phyloP scores from a whole-genome alignment of 179 eudicot species.

The Beta corolliflora region DNA sequence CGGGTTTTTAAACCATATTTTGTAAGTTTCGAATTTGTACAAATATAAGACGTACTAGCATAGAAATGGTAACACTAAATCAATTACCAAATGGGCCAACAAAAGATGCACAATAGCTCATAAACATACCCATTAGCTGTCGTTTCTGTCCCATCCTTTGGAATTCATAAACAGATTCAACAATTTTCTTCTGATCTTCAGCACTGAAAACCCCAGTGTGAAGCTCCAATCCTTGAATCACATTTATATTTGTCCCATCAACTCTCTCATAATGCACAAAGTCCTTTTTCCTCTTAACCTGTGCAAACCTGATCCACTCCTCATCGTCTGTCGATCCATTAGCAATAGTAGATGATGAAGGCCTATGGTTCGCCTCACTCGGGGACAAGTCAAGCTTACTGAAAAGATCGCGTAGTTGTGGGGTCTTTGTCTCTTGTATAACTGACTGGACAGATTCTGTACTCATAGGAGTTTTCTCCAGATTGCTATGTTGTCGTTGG shows the following conservation, averaged over 20 bases:
- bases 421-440: conserved; percentile 9
- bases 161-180: conserved; percentile 50
- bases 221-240: conserved; percentile 66
- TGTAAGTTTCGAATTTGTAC: too few species aligned
- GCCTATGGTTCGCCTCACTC: conserved; percentile 17
- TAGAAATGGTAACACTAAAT: too few species aligned
- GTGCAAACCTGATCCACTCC: conserved; percentile 40
- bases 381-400: conserved; percentile 14
- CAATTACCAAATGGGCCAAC: neutral
- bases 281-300: conserved; percentile 49
- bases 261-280: conserved; percentile 49
- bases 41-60: neutral
- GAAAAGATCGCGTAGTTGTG: conserved; percentile 23
- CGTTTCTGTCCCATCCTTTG: conserved; percentile 60
- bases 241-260: conserved; percentile 41
- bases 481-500: conserved; percentile 25
- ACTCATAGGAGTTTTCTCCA: conserved; percentile 16
- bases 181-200: conserved; percentile 60
- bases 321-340: conserved; percentile 37
- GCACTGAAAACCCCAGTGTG: conserved; percentile 50
- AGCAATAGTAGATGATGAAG: conserved; percentile 19
- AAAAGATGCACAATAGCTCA: neutral
- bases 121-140: conserved; percentile 52
- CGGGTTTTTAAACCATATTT: neutral
- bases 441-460: conserved; percentile 21